Base-by-base conservation (phyloP, 164 flowering plant genomes). In the Brasenia schreberi region DNA sequence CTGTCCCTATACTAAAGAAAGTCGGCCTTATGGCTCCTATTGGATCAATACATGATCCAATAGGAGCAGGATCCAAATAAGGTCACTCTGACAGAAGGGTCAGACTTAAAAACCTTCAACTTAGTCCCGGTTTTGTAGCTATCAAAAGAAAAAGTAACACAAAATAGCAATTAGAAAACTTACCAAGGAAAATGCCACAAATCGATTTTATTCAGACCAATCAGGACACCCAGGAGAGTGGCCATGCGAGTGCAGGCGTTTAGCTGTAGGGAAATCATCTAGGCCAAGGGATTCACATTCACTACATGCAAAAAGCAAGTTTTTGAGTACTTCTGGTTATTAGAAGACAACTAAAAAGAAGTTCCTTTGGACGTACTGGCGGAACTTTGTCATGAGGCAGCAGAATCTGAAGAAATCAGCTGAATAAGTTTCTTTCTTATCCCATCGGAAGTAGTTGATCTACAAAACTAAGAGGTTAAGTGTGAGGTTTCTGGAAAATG, bases 371-470 rank as follows among this genome's bases (percentile, higher is more conserved):
- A 33, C 18, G 5, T 73, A 92, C 96, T 60, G 78, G 74, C 96
- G 93, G 68, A 90, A 85, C 66, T 81, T 82, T 63, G 83, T 82
- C 87, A 88, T 81, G 33, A 87, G 93, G 69, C 84, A 27, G 85
- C 96, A 88, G 75, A 92, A 92, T 79, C 96, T 85, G 79, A 82
- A 88, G 68, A 85, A 87, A 68, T 88, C 96, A 23, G 88, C 79
- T 70, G 83, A 77, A 2, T 86, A 68, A 64, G 85, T 93, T 71
- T 88, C 92, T 76, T 81, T 88, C 77, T 85, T 87, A 76, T 92
- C 98, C 98, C 98, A 92, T 43, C 79, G 81, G 68, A 92, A 90
- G 73, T 88, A 92, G 76, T 92, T 92, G n/a, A 90, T 72, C 98
- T 92, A 82, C 66, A 81, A 49, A 58, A 61, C 44, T n/a, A 59